These are phyloP conservation scores for Iris pallida DNA, from an alignment of 116 monocot genomes.

Conservation along the genomic window DNA sequence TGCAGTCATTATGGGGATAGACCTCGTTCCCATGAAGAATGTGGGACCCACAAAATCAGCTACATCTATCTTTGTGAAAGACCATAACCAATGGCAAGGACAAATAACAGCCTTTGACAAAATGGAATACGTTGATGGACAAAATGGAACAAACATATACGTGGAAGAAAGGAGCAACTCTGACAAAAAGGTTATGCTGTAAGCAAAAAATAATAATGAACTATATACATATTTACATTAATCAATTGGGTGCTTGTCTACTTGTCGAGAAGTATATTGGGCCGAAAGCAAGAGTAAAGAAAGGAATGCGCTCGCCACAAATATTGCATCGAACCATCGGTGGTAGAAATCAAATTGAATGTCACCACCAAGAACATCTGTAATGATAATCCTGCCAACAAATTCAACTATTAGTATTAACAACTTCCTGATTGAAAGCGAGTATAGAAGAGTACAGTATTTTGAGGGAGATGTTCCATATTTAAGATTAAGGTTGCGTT, in stretches of 20 bases:
- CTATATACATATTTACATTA: constrained; percentile 35
- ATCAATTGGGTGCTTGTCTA: constrained; percentile 95
- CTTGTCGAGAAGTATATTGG: constrained; percentile 78
- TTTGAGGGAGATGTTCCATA: neutral
- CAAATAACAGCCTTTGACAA: no score
- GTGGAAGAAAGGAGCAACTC: neutral
- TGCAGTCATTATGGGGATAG: no score
- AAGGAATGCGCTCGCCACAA: constrained; percentile 90
- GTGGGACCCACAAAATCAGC: no score
- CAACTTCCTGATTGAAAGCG: neutral
- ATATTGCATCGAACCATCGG: constrained; percentile 96
- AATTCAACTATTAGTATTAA: neutral
- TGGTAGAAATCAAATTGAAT: constrained; percentile 98
- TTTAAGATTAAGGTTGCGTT: neutral
- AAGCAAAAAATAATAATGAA: neutral
- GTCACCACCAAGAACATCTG: constrained; percentile 88
- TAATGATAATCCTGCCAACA: constrained; percentile 76
- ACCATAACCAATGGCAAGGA: no score
- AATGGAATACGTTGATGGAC: no score
- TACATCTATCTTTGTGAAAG: no score
- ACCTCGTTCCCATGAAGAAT: no score
- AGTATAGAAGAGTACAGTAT: neutral
- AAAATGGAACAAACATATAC: no score
- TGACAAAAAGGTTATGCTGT: neutral
- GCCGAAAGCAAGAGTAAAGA: constrained; percentile 80